These are phyloP conservation scores for Tylopilus orsonianus DNA, from an alignment of 1,284 basidiomycete genomes.

Conservation along the genomic window DNA sequence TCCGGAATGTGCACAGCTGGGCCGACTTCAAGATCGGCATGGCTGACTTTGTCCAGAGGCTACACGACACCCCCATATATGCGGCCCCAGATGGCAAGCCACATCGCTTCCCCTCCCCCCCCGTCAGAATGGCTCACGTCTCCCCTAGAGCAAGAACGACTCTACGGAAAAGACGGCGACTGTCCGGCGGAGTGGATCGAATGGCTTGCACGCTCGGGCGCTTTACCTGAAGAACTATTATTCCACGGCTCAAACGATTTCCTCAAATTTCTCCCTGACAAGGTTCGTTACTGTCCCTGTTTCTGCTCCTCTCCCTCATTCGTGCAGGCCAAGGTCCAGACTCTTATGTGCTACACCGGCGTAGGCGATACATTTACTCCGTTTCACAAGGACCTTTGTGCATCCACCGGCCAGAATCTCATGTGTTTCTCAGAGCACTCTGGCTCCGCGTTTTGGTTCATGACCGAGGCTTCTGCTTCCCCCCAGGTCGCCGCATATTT, in stretches of 20 bases:
- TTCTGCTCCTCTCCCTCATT: slow-evolving; percentile 11
- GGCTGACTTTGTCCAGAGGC: slow-evolving; percentile 45
- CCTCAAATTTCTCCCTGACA: slow-evolving; percentile 48
- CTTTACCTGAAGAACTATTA: slow-evolving; percentile 51
- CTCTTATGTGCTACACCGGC: slow-evolving; percentile 78
- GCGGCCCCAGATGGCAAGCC: slow-evolving; percentile 40
- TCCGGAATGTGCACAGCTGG: slow-evolving; percentile 54
- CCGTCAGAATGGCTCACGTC: neutral
- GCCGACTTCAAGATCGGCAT: slow-evolving; percentile 46
- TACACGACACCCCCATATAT: slow-evolving; percentile 37
- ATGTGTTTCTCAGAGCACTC: slow-evolving; percentile 73
- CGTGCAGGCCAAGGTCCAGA: slow-evolving; percentile 57
- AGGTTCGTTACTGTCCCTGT: slow-evolving; percentile 35
- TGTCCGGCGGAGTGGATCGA: slow-evolving; percentile 63
- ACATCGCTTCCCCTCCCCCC: neutral
- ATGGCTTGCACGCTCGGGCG: slow-evolving; percentile 48
- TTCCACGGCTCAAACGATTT: slow-evolving; percentile 54
- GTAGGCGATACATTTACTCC: slow-evolving; percentile 76
- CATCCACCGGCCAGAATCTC: slow-evolving; percentile 76
- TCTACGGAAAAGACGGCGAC: slow-evolving; percentile 72
- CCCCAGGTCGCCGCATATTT: slow-evolving; percentile 57
- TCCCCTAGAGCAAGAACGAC: slow-evolving; percentile 51
- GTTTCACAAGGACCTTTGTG: slow-evolving; percentile 78
- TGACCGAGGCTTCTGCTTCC: slow-evolving; percentile 62
- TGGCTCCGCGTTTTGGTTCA: slow-evolving; percentile 79